These are phyloP conservation scores for Shiraia bambusicola DNA, from an alignment of 2,329 filamentous ascomycete species.

Conservation along the genomic window DNA sequence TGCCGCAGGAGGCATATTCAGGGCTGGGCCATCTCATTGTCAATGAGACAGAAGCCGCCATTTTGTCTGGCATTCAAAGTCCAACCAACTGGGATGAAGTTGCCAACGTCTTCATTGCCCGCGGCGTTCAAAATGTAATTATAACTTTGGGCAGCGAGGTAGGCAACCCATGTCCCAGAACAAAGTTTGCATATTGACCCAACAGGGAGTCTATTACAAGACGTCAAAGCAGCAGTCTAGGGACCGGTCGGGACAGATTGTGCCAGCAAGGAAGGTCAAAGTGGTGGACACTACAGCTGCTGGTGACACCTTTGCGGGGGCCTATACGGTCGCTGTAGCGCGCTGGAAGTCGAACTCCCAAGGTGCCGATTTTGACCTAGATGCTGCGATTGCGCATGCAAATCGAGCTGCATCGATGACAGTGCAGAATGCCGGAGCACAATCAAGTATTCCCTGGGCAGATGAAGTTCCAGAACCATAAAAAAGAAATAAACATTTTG, in stretches of 20 bases:
- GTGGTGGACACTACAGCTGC: conserved; percentile 94
- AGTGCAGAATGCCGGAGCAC: conserved; percentile 66
- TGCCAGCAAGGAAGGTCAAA: conserved; percentile 67
- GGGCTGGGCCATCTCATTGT: conserved; percentile 78
- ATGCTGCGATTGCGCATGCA: conserved; percentile 61
- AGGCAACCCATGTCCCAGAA: neutral
- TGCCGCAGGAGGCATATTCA: conserved; percentile 67
- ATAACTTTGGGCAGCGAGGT: conserved; percentile 82
- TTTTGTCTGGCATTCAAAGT: conserved; percentile 61
- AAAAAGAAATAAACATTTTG: neutral
- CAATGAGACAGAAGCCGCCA: conserved; percentile 85
- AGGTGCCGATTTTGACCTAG: conserved; percentile 52
- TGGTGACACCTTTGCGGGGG: conserved; percentile 91
- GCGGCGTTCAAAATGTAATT: conserved; percentile 74
- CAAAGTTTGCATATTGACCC: conserved; percentile 23
- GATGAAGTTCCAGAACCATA: conserved; percentile 50
- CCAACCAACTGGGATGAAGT: conserved; percentile 38
- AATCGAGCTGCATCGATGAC: conserved; percentile 65
- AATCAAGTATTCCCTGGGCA: conserved; percentile 67
- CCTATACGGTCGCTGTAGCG: conserved; percentile 75
- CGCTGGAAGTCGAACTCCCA: conserved; percentile 45
- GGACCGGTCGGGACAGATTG: conserved; percentile 45
- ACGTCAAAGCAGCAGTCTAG: conserved; percentile 50
- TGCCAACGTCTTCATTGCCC: conserved; percentile 58
- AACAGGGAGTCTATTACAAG: conserved; percentile 45